Evolutionary conservation across 2,329 filamentous ascomycete species (phyloP).

Genomic region (Penicillium sp.): DNA sequence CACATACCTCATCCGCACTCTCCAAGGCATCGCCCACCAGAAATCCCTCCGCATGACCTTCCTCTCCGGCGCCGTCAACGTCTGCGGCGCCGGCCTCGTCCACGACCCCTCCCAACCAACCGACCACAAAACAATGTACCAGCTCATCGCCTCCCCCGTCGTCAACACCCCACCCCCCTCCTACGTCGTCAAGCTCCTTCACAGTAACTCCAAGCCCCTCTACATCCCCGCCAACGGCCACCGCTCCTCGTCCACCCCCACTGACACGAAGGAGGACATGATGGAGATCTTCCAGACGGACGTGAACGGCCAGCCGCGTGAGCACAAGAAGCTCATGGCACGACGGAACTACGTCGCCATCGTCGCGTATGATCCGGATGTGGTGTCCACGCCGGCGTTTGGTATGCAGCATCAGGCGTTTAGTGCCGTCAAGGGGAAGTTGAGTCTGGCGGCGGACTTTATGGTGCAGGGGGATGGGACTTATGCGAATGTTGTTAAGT

Average conservation of each 20-base stretch:
- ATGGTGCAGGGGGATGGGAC: slow-evolving; percentile 91
- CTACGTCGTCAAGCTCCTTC: slow-evolving; percentile 92
- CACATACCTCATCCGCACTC: slow-evolving; percentile 92
- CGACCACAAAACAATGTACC: slow-evolving; percentile 99
- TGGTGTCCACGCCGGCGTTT: slow-evolving; percentile 54
- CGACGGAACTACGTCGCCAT: slow-evolving; percentile 89
- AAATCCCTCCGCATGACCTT: slow-evolving; percentile 98
- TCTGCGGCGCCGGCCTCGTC: slow-evolving; percentile 86
- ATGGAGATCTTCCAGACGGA: slow-evolving; percentile 99
- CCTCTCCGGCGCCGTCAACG: slow-evolving; percentile 85
- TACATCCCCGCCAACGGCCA: slow-evolving; percentile 91
- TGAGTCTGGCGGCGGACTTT: slow-evolving; percentile 93
- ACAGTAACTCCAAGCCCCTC: slow-evolving; percentile 81
- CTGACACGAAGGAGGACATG: slow-evolving; percentile 99
- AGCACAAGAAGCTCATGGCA: slow-evolving; percentile 91
- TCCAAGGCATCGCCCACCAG: slow-evolving; percentile 93
- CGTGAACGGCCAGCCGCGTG: slow-evolving; percentile 77
- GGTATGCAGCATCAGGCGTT: slow-evolving; percentile 27
- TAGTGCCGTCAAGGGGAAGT: slow-evolving; percentile 48
- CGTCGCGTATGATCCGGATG: slow-evolving; percentile 90
- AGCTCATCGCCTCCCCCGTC: slow-evolving; percentile 89
- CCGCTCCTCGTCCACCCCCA: slow-evolving; percentile 64
- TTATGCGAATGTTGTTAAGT: slow-evolving; percentile 84
- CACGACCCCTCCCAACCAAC: slow-evolving; percentile 89
- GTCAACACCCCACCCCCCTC: slow-evolving; percentile 83